Conservation (phyloP, 176 grass and related monocot species). For the Dactylis glomerata region DNA sequence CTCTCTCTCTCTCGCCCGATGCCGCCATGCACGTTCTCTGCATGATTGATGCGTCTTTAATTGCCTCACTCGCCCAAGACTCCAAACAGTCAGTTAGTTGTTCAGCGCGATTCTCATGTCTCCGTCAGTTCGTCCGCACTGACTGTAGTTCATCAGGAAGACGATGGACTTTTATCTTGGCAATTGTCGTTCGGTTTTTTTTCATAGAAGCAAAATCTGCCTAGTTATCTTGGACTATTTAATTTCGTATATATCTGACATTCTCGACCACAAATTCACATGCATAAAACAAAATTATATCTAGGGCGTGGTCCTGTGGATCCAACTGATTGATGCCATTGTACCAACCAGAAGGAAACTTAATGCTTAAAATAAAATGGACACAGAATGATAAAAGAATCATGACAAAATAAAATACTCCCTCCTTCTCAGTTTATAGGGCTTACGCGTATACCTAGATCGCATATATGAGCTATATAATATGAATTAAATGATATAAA, state of each 20-base stretch:
- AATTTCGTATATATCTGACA: not conserved
- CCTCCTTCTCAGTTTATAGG: no score
- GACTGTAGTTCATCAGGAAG: not conserved
- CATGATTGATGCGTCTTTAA: conserved; percentile 25
- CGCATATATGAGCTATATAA: no score
- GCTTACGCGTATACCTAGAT: no score
- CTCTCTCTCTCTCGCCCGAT: not conserved
- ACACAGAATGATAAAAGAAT: not conserved
- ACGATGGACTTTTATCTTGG: not conserved
- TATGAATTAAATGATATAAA: no score
- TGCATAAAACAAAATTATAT: not conserved
- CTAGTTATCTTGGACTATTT: not conserved
- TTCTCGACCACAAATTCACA: not conserved
- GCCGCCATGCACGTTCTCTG: conserved; percentile 37
- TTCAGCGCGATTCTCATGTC: conserved; percentile 29
- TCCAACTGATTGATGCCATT: conserved; percentile 17
- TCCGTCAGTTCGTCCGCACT: not conserved
- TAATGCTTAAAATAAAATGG: conserved; percentile 4
- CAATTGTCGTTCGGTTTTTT: not conserved
- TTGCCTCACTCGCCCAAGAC: not conserved
- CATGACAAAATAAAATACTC: not conserved
- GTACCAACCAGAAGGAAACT: conserved; percentile 6
- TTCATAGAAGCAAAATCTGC: not conserved
- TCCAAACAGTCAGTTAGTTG: not conserved
- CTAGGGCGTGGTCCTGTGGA: not conserved